Evolutionary conservation across 2,329 filamentous ascomycete genomes (phyloP).

Genomic region (Diaporthe citri): DNA sequence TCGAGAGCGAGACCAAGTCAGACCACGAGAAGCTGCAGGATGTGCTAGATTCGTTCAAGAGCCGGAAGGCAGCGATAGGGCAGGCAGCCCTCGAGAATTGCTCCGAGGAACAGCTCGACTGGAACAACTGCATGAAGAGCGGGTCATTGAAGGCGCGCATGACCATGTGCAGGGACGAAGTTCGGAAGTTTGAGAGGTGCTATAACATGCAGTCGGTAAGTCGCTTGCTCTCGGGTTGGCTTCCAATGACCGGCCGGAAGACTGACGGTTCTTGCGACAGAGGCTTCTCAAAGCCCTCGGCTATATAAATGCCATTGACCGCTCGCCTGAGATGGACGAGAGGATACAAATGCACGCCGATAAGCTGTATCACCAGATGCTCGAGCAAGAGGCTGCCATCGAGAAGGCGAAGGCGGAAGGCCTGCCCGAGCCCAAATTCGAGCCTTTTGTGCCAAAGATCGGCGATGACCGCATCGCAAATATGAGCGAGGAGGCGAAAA

Average conservation of each 20-base stretch:
- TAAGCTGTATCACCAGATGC: slow-evolving; percentile 87
- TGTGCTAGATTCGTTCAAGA: slow-evolving; percentile 86
- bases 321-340: slow-evolving; percentile 79
- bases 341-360: slow-evolving; percentile 97
- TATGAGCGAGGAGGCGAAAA: slow-evolving; percentile 62
- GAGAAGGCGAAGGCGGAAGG: slow-evolving; percentile 76
- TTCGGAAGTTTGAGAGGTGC: slow-evolving; percentile 84
- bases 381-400: slow-evolving; percentile 83
- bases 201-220: slow-evolving; percentile 86
- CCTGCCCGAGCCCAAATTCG: slow-evolving; percentile 69
- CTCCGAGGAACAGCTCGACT: slow-evolving; percentile 84
- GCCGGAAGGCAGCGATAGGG: slow-evolving; percentile 82
- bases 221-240: not conserved
- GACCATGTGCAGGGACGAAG: slow-evolving; percentile 85
- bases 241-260: not conserved
- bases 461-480: slow-evolving; percentile 42
- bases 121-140: slow-evolving; percentile 83
- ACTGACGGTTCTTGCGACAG: slow-evolving; percentile 52
- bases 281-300: slow-evolving; percentile 92
- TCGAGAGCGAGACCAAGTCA: slow-evolving; percentile 77
- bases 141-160: slow-evolving; percentile 77
- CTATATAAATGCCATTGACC: slow-evolving; percentile 79
- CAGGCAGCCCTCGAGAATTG: slow-evolving; percentile 93
- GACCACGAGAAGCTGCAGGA: slow-evolving; percentile 85
- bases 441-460: slow-evolving; percentile 63